These are phyloP conservation scores for Podila horticola DNA, from an alignment of 192 early-diverging fungal genomes.

Conservation along the genomic window DNA sequence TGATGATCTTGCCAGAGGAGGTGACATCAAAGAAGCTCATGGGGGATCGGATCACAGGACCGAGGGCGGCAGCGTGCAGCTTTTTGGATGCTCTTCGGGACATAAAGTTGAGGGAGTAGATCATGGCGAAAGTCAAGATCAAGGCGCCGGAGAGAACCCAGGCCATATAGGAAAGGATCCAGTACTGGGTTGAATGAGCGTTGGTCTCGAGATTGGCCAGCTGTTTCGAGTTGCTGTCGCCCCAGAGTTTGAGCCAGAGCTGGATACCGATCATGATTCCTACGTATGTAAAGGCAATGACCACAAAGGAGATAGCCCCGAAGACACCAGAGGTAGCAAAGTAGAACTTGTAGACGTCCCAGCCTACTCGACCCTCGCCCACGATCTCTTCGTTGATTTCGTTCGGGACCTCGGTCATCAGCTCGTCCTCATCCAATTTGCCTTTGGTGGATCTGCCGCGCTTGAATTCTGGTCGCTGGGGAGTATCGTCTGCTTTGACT, in stretches of 20 bases:
- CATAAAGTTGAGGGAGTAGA: constrained; percentile 59
- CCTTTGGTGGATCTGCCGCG: constrained; percentile 28
- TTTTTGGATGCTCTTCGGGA: constrained; percentile 61
- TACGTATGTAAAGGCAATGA: background rate
- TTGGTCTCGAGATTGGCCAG: background rate
- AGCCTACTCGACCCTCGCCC: constrained; percentile 21
- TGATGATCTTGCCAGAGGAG: constrained; percentile 72
- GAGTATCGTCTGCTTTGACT: background rate
- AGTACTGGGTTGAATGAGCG: constrained; percentile 6
- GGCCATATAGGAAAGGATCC: constrained; percentile 25
- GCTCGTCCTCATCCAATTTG: constrained; percentile 5
- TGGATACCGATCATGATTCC: background rate
- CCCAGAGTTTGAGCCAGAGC: constrained; percentile 5
- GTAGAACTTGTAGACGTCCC: constrained; percentile 43
- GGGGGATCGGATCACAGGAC: constrained; percentile 63
- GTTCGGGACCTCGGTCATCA: constrained; percentile 22
- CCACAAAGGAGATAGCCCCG: background rate
- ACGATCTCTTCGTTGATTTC: constrained; percentile 32
- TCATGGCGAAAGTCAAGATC: constrained; percentile 22
- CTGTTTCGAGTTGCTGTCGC: background rate
- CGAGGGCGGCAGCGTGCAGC: constrained; percentile 67
- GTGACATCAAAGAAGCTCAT: constrained; percentile 54
- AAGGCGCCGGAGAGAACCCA: constrained; percentile 13
- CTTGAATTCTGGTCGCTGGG: constrained; percentile 16
- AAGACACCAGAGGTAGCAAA: constrained; percentile 1